Conservation (phyloP, 345 rosid genomes). For the Euphorbia lathyris region DNA sequence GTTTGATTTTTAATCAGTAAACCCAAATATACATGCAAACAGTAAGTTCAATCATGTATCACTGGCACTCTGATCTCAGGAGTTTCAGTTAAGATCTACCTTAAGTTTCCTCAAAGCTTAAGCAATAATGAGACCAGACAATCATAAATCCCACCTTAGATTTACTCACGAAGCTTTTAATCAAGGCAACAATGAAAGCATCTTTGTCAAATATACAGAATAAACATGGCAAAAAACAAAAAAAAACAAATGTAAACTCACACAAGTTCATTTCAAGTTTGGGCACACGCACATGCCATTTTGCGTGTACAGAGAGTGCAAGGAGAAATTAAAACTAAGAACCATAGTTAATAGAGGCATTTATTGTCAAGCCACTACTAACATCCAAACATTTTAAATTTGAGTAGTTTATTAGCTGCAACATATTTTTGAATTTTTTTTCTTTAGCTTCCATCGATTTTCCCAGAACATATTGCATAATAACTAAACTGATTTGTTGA, state of each 20-base stretch:
- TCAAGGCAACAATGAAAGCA: too few species aligned
- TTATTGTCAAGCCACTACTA: not conserved
- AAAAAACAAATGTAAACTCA: too few species aligned
- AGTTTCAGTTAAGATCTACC: not conserved
- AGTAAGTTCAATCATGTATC: not conserved
- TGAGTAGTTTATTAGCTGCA: not conserved
- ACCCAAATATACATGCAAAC: too few species aligned
- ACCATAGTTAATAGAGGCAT: not conserved
- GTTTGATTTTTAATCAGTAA: too few species aligned
- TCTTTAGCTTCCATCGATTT: not conserved
- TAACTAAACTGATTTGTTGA: not conserved
- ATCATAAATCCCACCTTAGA: not conserved
- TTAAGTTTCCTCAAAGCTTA: not conserved
- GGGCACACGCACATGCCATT: too few species aligned
- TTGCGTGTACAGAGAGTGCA: not conserved
- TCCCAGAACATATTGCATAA: not conserved
- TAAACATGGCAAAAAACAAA: too few species aligned
- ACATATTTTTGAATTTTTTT: not conserved
- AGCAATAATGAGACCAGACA: not conserved
- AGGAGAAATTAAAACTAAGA: not conserved
- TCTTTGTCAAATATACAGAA: not conserved
- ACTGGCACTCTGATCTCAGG: not conserved
- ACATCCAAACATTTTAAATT: not conserved
- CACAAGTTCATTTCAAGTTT: too few species aligned
- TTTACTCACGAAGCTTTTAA: too few species aligned